Evolutionary conservation across 768 basidiomycete genomes (phyloP).

Genomic region (Suillus placidus): DNA sequence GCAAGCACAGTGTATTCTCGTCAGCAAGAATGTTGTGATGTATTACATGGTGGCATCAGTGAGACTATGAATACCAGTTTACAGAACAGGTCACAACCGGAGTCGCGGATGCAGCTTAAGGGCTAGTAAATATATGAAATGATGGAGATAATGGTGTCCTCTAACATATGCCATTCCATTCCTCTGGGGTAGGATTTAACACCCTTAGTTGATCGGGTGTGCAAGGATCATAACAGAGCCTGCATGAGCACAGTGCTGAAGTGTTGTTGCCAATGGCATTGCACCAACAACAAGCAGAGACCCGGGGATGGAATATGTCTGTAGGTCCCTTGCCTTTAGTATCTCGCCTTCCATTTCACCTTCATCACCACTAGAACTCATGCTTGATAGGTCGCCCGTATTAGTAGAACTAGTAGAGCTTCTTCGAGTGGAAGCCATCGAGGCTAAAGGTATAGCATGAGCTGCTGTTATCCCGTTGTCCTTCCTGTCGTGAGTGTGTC

Average conservation of each 20-base stretch:
- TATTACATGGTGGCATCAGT: not conserved
- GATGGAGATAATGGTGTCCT: not conserved
- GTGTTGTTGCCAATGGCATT: not conserved
- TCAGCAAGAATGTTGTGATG: not conserved
- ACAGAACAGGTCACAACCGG: not conserved
- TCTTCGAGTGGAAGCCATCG: not conserved
- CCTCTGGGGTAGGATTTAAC: not conserved
- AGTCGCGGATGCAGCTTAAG: not conserved
- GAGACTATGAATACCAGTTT: not conserved
- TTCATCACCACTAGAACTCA: not conserved
- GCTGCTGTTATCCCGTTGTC: not conserved
- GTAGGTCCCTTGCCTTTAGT: not conserved
- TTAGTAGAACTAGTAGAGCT: not conserved
- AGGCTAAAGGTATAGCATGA: not conserved
- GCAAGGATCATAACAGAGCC: not conserved
- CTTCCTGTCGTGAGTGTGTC: not conserved
- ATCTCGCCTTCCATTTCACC: not conserved
- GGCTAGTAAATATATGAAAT: not conserved
- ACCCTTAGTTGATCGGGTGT: not conserved
- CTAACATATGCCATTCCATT: not conserved
- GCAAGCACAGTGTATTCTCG: not conserved
- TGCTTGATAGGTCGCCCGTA: not conserved
- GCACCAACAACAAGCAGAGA: not conserved
- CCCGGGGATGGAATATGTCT: not conserved
- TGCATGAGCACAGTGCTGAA: not conserved